Evolutionary conservation across 2,329 filamentous ascomycete species (phyloP), one percentile per base, ranked within the genome.

Genomic region (Karstenula rhodostoma): DNA sequence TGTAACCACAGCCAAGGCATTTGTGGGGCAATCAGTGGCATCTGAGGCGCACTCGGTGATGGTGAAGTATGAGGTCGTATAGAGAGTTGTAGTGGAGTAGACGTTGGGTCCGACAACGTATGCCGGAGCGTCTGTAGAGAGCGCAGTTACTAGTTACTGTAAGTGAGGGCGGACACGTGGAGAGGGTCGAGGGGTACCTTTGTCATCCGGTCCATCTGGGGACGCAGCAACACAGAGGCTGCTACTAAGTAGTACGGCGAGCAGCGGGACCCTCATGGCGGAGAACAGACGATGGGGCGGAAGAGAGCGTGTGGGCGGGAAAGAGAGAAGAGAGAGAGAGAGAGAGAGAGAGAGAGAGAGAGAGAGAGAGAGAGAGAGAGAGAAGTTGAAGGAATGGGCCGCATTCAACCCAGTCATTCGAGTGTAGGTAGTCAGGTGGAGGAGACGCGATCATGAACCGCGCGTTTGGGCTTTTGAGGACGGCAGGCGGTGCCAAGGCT

Each of bases 11-110:
- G 73, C 70, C 22, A 75, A 73, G 23, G 70, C 69, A 48, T 72
- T 67, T 15, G 77, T 65, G n/a, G 73, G 73, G 68, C 80, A 81
- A 65, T 76, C 71, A 64, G 70, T 75, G 67, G 81, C 70, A 46
- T 54, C 40, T 19, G 56, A 29, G 32, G 49, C 60, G 29, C 60
- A 62, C 62, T 71, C 68, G 63, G 66, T 72, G 64, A 80, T 70
- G 33, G 78, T 80, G 62, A 48, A 53, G 56, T 56, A 56, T 27
- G 60, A 59, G 42, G 60, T 62, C 32, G 60, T 56, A 35, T 43
- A 54, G 32, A 62, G 25, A 35, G 60, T 62, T 15, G 77, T 76
- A 46, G 73, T 73, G 44, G 74, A 76, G 50, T 72, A 58, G 51
- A 70, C 73, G 2, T 74, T 72, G 33, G 69, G 61, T 56, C 70